Conservation (phyloP, 768 basidiomycete genomes). For the Rhizopogon rudus region DNA sequence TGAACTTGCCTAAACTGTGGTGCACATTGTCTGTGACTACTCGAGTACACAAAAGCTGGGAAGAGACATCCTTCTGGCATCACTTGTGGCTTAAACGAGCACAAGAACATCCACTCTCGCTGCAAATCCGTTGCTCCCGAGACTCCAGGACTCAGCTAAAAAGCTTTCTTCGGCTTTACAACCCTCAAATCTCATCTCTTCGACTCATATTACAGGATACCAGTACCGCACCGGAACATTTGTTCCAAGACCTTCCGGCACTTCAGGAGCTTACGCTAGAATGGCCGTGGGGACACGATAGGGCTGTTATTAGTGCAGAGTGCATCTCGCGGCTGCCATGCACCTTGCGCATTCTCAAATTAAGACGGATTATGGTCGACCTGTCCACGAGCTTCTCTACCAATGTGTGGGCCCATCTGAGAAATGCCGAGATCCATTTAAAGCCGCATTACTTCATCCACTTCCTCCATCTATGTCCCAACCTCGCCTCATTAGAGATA, state of each 20-base stretch:
- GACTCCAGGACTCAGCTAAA: background rate
- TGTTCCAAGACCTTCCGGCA: constrained; percentile 14
- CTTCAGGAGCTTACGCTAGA: constrained; percentile 17
- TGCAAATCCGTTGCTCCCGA: constrained; percentile 7
- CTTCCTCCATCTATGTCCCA: background rate
- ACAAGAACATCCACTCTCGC: constrained; percentile 11
- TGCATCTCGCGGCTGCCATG: constrained; percentile 4
- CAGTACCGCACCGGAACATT: constrained; percentile 4
- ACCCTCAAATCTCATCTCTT: constrained; percentile 4
- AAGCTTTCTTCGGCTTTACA: constrained; percentile 14
- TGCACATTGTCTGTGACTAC: constrained; percentile 26
- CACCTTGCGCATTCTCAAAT: constrained; percentile 9
- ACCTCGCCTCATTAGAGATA: background rate
- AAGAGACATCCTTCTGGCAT: constrained; percentile 11
- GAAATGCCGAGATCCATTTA: constrained; percentile 4
- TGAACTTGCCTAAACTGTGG: constrained; percentile 42
- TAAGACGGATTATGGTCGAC: constrained; percentile 2
- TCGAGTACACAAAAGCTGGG: constrained; percentile 8
- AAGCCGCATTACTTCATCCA: background rate
- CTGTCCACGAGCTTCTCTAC: background rate
- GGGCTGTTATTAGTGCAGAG: background rate
- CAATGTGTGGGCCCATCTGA: constrained; percentile 15
- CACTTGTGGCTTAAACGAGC: constrained; percentile 7
- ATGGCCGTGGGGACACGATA: background rate
- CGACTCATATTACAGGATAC: constrained; percentile 7